These are phyloP conservation scores for Pseudonitzschia pungens DNA, from an alignment of 108 stramenopile species.

Conservation along the genomic window DNA sequence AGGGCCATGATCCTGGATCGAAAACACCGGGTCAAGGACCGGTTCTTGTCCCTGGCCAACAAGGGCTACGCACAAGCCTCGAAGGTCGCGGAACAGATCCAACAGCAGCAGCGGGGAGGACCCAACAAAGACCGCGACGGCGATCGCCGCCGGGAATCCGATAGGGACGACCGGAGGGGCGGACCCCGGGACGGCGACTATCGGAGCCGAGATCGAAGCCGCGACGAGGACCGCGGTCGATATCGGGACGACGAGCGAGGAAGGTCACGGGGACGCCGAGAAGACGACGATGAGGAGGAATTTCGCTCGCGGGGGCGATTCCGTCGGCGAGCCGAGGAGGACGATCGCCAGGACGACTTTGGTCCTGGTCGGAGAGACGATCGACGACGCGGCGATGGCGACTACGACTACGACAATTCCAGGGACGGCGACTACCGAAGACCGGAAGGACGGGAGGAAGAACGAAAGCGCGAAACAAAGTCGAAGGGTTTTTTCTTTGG, in stretches of 20 bases:
- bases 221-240: neutral
- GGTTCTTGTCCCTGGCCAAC: slow-evolving; percentile 50
- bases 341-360: neutral
- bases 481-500: slow-evolving; percentile 4
- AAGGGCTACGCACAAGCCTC: slow-evolving; percentile 54
- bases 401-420: too few species aligned
- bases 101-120: slow-evolving; percentile 24
- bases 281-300: neutral
- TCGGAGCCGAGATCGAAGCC: slow-evolving; percentile 11
- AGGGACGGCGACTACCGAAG: neutral
- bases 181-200: neutral
- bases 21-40: slow-evolving; percentile 74
- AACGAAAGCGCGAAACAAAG: neutral
- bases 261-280: neutral
- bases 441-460: neutral
- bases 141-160: neutral
- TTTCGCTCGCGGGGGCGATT: neutral
- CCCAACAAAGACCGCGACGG: slow-evolving; percentile 1
- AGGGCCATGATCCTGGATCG: slow-evolving; percentile 84
- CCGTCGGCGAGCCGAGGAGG: neutral
- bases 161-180: neutral
- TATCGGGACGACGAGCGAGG: slow-evolving; percentile 1
- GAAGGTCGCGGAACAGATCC: slow-evolving; percentile 19
- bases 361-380: neutral
- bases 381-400: neutral